Percentiles rank a stretch among this genome's conserved stretches.
Evolutionary conservation across 257 asterid genomes (phyloP).

Genomic region (Capsicum rhomboideum): DNA sequence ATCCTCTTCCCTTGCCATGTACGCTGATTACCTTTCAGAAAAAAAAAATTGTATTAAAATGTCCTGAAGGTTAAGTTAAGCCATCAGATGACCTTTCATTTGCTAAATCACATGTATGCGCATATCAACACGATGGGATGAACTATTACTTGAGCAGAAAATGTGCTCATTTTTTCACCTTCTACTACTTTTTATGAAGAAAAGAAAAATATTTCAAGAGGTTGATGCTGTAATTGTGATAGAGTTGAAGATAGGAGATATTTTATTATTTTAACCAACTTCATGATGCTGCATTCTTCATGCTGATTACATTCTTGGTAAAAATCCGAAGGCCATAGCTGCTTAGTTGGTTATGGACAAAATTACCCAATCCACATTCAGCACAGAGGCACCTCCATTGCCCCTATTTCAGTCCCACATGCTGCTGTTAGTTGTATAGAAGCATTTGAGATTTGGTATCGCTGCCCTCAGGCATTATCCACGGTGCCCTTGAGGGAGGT

Average conservation of each 20-base stretch:
- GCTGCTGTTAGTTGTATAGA: conserved; percentile 56
- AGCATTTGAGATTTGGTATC: conserved; percentile 74
- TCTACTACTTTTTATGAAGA: neutral
- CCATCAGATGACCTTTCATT: conserved; percentile 57
- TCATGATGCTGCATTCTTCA: conserved; percentile 1
- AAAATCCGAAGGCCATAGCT: conserved; percentile 71
- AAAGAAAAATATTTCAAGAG: neutral
- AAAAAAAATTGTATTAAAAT: conserved; percentile 32
- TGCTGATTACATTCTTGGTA: conserved; percentile 87
- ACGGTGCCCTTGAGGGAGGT: conserved; percentile 82
- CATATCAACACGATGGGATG: neutral
- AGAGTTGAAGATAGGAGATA: neutral
- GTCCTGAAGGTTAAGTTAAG: conserved; percentile 53
- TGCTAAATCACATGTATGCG: conserved; percentile 64
- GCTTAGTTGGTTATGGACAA: conserved; percentile 69
- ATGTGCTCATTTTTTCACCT: neutral
- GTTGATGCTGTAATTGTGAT: neutral
- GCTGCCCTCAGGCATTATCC: conserved; percentile 26
- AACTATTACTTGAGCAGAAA: neutral
- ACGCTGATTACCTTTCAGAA: conserved; percentile 75
- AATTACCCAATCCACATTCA: conserved; percentile 65
- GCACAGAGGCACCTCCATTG: conserved; percentile 79
- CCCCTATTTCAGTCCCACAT: conserved; percentile 29
- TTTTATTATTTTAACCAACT: neutral
- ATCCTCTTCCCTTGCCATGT: conserved; percentile 51